phyloP scores from a whole-genome alignment of 495 filamentous ascomycete species.

The Darksidea phi region DNA sequence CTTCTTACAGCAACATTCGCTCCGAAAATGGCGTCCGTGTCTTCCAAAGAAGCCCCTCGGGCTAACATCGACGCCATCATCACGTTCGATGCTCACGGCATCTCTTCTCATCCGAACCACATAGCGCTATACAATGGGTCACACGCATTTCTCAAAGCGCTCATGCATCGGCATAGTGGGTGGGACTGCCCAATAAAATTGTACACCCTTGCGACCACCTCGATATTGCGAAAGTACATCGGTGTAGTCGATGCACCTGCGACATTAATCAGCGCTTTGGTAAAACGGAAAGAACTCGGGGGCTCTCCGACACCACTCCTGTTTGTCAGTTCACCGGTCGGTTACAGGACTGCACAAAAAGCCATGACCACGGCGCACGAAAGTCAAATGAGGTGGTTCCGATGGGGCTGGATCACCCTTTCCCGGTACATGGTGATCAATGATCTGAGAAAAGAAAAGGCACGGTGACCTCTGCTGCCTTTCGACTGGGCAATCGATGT shows the following conservation, averaged over 20 bases:
- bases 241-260: conserved; percentile 69
- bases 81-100: conserved; percentile 79
- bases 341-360: conserved; percentile 65
- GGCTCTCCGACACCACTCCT: conserved; percentile 56
- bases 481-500: not conserved
- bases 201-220: conserved; percentile 75
- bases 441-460: conserved; percentile 70
- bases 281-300: conserved; percentile 42
- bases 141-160: conserved; percentile 60
- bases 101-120: conserved; percentile 90
- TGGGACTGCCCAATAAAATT: conserved; percentile 73
- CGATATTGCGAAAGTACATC: conserved; percentile 74
- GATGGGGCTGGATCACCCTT: conserved; percentile 90
- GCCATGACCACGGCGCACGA: conserved; percentile 86
- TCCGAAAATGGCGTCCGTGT: conserved; percentile 52
- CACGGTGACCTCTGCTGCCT: conserved; percentile 15
- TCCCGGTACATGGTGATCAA: conserved; percentile 96
- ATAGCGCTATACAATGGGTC: conserved; percentile 82
- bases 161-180: conserved; percentile 62
- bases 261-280: conserved; percentile 53
- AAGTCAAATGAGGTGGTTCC: conserved; percentile 98
- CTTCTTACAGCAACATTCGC: conserved; percentile 70
- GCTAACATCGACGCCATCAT: conserved; percentile 77
- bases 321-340: conserved; percentile 63
- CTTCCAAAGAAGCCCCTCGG: conserved; percentile 39